A percentile compares a stretch with the other conserved stretches of the same genome.
phyloP scores from a whole-genome alignment of 2,329 filamentous ascomycete species.

The Hymenoscyphus infarciens region DNA sequence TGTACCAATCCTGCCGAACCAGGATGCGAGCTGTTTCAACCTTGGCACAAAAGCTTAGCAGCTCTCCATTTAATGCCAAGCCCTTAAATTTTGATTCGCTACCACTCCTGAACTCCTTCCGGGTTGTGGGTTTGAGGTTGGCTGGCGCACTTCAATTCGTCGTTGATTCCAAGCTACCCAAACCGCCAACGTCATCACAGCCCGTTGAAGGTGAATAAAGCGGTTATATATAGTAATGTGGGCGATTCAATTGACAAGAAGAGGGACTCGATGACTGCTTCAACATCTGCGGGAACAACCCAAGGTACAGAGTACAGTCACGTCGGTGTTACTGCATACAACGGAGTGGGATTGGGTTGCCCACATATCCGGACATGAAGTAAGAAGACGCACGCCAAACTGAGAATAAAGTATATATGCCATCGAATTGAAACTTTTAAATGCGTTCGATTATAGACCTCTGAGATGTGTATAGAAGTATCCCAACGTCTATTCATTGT shows the following conservation, averaged over 20 bases:
- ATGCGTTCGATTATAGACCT: not conserved
- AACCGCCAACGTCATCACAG: no score
- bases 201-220: no score
- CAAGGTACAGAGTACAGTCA: no score
- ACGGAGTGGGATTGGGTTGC: no score
- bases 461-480: constrained; percentile 5
- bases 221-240: no score
- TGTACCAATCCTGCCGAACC: not conserved
- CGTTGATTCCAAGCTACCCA: no score
- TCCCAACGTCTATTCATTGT: constrained; percentile 18
- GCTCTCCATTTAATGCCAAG: not conserved
- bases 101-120: not conserved
- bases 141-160: no score
- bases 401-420: not conserved
- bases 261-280: no score
- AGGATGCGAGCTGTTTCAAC: constrained; percentile 11
- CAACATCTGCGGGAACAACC: no score
- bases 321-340: no score
- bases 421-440: not conserved
- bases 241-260: no score
- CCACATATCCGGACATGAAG: no score
- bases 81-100: not conserved
- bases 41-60: constrained; percentile 19
- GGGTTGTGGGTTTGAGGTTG: not conserved
- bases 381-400: not conserved